These are phyloP conservation scores for Crassisporium funariophilum DNA, from an alignment of 768 basidiomycete species.

Conservation along the genomic window DNA sequence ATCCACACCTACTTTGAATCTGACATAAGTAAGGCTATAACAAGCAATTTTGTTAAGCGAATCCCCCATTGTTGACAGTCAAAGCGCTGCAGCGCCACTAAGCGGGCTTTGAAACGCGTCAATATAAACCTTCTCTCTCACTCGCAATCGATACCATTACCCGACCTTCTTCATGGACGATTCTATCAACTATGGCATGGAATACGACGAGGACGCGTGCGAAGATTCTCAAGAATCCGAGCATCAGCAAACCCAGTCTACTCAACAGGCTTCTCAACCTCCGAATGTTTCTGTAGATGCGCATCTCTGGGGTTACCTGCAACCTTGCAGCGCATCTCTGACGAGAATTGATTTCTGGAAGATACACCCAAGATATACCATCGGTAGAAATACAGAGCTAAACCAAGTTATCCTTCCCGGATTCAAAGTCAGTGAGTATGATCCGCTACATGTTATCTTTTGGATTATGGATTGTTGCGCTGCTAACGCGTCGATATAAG, in stretches of 20 bases:
- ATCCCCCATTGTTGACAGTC: constrained; percentile 11
- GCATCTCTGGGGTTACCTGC: constrained; percentile 72
- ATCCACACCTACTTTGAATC: no score
- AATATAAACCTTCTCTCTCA: constrained; percentile 26
- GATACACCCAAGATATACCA: constrained; percentile 43
- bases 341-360: constrained; percentile 66
- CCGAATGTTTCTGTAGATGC: constrained; percentile 29
- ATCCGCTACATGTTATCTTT: background rate
- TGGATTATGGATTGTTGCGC: background rate
- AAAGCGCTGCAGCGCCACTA: constrained; percentile 17
- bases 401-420: constrained; percentile 65
- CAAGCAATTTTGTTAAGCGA: no score
- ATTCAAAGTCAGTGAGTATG: constrained; percentile 70
- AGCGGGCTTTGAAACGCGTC: constrained; percentile 36
- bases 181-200: constrained; percentile 20
- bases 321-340: constrained; percentile 57
- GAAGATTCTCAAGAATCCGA: constrained; percentile 32
- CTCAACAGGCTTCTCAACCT: constrained; percentile 45
- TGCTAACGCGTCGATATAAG: constrained; percentile 28
- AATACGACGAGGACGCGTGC: constrained; percentile 26
- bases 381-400: constrained; percentile 55
- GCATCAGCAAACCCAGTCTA: constrained; percentile 45
- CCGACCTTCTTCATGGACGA: constrained; percentile 18
- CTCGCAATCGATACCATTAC: constrained; percentile 8
- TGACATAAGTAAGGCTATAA: no score